A percentile compares a stretch with the other conserved stretches of the same genome.
These are phyloP conservation scores for Trametes elegans DNA, from an alignment of 768 basidiomycete species.

Conservation along the genomic window DNA sequence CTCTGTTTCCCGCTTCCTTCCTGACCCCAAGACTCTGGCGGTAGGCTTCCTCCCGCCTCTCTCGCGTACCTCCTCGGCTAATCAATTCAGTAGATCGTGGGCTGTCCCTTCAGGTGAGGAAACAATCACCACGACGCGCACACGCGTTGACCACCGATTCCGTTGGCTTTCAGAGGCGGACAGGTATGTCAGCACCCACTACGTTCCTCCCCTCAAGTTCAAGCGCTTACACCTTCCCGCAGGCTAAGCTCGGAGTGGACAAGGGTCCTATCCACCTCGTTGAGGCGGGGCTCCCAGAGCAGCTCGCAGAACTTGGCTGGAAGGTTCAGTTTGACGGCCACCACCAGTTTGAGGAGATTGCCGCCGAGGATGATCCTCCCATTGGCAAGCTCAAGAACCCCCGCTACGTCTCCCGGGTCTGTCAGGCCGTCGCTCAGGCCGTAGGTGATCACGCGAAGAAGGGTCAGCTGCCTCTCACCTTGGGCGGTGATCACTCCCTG, in stretches of 20 bases:
- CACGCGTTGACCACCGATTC: constrained; percentile 11
- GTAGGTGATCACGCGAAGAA: constrained; percentile 75
- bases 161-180: constrained; percentile 48
- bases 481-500: constrained; percentile 96
- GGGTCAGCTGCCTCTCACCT: constrained; percentile 82
- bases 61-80: not conserved
- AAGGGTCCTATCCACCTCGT: constrained; percentile 87
- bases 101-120: constrained; percentile 90
- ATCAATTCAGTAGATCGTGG: constrained; percentile 63
- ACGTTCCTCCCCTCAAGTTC: constrained; percentile 13
- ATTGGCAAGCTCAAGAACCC: constrained; percentile 92
- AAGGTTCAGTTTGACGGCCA: constrained; percentile 87
- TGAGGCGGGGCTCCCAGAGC: constrained; percentile 77
- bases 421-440: constrained; percentile 69
- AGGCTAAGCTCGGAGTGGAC: constrained; percentile 83
- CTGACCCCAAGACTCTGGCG: constrained; percentile 72
- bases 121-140: not conserved
- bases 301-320: constrained; percentile 83
- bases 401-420: constrained; percentile 79
- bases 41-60: constrained; percentile 43
- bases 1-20: constrained; percentile 44
- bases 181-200: constrained; percentile 59
- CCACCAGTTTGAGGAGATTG: constrained; percentile 81
- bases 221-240: constrained; percentile 5
- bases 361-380: constrained; percentile 63